Evolutionary conservation across 1,284 basidiomycete genomes (phyloP), one percentile per base, ranked within the genome.

Genomic region (Takashimella koratensis): DNA sequence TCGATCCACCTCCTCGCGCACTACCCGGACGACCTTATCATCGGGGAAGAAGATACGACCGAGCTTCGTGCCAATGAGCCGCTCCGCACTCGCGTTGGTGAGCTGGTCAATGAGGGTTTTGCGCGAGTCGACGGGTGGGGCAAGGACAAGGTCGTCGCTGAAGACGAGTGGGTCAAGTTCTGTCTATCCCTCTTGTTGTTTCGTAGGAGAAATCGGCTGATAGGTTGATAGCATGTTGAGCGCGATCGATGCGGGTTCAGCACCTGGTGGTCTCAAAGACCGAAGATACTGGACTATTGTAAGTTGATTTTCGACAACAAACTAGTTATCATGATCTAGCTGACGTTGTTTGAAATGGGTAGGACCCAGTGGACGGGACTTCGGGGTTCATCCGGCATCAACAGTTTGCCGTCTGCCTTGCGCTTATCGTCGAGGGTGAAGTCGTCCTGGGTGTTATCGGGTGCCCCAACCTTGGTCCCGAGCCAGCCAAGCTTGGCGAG

Each of bases 381-480:
- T 68, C 68, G 4, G 67, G 95, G 2, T 99, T 98, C 80, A 81
- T 98, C 43, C 85, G 95, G 21, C 92, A 93, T 11, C 94, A 90
- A 52, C 96, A 99, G 75, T 99, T 95, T 69, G 95, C 95, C 4
- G 91, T 98, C 24, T 98, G 95, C 76, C 80, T 99, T 25, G 89
- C 92, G 0, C 81, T 98, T 56, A 84, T 98, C 65, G 82, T 92
- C 52, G 85, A 98, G 64, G 84, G 89, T 0, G 73, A 85, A 54
- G 90, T 95, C 41, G 81, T 90, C 67, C 80, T 97, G 12, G 94
- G 93, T 20, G 86, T 96, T 20, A 91, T 98, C 68, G 95, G 94
- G 4, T 98, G 94, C 74, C 95, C 94, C 1, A 98, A 98, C 76
- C 80, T 98, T 22, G 86, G 85, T n/a, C 72, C 82, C 21, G 79